Base-by-base conservation (phyloP, 805 yeast genomes). In the Jamesozyma piceae region DNA sequence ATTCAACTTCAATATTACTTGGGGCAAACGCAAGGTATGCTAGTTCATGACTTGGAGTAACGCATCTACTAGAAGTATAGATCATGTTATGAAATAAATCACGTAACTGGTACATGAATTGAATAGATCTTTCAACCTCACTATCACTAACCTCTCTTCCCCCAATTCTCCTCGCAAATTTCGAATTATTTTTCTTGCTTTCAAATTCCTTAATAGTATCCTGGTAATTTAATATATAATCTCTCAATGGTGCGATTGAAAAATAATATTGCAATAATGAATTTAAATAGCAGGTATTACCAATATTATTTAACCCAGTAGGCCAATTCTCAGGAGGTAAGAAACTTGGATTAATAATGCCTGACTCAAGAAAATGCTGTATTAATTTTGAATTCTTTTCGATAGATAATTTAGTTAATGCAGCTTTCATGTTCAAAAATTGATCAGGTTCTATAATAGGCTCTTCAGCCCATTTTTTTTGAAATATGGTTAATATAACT, bases 201-300 rank as follows among this genome's bases (percentile, higher is more conserved):
- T 57, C 48, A 10, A 54, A 53, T 27, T 63, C 62, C 27, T 47
- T 50, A 22, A 52, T 38, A 39, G 61, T 54, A 19, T 63, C 73
- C 37, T 75, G 68, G 51, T 83, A 88, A 2, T 67, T 52, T 41
- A 84, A 51, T 17, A 87, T 72, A 46, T 73, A 71, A 2, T 81
- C 75, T 44, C 97, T 71, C 32, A 92, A 66, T 0, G 96, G 97
- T 43, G 77, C 75, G 36, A 92, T 76, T 5, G 87, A 82, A 65
- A 88, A 92, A 60, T 87, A 90, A 55, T 82, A 90, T 58, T 90
- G 98, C 34, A 90, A 65, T 38, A 92, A 68, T 0, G 97, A 90
- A 59, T 92, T 90, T 60, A 92, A 68, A 52, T 89, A 89, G 62
- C 98, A 92, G 0, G 98, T 90, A 58, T 92, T 92, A 20, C 98